These are phyloP conservation scores for Hyaloscypha finlandica DNA, from an alignment of 495 filamentous ascomycete species.

Conservation along the genomic window DNA sequence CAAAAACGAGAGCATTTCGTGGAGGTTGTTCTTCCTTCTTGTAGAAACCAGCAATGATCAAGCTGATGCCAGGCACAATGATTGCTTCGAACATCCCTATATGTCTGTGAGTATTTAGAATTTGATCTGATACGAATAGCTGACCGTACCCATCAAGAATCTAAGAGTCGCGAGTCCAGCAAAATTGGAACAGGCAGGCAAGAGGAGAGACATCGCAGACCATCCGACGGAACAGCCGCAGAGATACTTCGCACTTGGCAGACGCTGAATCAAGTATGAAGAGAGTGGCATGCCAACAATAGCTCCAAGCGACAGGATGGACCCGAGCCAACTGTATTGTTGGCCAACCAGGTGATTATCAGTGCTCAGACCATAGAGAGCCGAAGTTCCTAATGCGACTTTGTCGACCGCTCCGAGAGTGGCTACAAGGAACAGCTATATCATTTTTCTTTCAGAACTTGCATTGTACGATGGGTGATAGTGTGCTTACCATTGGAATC, in stretches of 20 bases:
- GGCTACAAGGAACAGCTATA: background rate
- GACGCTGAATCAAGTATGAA: constrained; percentile 55
- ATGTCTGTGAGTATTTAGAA: background rate
- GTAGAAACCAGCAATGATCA: constrained; percentile 62
- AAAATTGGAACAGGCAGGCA: constrained; percentile 42
- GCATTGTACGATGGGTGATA: background rate
- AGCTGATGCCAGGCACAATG: constrained; percentile 52
- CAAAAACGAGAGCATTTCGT: constrained; percentile 58
- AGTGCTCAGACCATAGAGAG: constrained; percentile 2
- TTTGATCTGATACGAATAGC: constrained; percentile 18
- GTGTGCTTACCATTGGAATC: background rate
- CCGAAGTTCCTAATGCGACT: constrained; percentile 60
- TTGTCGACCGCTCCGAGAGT: constrained; percentile 50
- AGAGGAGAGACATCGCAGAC: constrained; percentile 48
- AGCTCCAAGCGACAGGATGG: constrained; percentile 61
- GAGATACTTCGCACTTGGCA: constrained; percentile 49
- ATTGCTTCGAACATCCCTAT: constrained; percentile 53
- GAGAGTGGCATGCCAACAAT: constrained; percentile 46
- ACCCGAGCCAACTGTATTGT: constrained; percentile 39
- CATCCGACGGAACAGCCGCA: constrained; percentile 1
- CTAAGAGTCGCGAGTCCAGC: constrained; percentile 50
- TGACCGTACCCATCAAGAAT: constrained; percentile 49
- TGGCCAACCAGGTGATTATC: constrained; percentile 33
- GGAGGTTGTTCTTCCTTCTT: constrained; percentile 59
- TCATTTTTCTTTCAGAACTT: background rate